Percentiles rank a stretch among this genome's conserved stretches.
These are phyloP conservation scores for Pyrenophora teres DNA, from an alignment of 2,329 filamentous ascomycete species.

Conservation along the genomic window DNA sequence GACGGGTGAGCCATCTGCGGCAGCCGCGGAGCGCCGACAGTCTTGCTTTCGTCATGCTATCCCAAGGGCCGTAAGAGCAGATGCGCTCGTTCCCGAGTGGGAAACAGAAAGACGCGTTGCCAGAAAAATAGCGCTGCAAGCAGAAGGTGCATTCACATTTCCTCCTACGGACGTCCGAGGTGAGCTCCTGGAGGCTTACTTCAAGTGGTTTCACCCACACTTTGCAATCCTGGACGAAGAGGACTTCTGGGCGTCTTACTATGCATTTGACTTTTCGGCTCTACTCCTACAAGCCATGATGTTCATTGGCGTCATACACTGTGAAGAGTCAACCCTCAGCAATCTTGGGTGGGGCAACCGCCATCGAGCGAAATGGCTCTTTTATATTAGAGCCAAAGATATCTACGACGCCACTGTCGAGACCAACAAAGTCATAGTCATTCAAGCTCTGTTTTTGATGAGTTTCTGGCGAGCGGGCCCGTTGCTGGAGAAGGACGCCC, in stretches of 20 bases:
- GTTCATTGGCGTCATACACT: conserved; percentile 61
- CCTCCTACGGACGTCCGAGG: conserved; percentile 52
- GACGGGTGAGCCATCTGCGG: conserved; percentile 35
- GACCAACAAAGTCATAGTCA: conserved; percentile 55
- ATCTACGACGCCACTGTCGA: conserved; percentile 61
- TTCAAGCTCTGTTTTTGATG: conserved; percentile 60
- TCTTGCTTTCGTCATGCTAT: conserved; percentile 37
- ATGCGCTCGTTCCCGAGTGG: conserved; percentile 48
- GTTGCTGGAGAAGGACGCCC: conserved; percentile 42
- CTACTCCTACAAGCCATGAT: conserved; percentile 60
- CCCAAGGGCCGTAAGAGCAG: conserved; percentile 41
- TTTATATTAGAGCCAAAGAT: conserved; percentile 58
- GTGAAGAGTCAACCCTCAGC: conserved; percentile 53
- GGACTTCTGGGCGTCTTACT: conserved; percentile 50
- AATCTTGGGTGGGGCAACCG: conserved; percentile 56
- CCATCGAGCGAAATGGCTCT: conserved; percentile 56
- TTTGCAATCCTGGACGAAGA: conserved; percentile 60
- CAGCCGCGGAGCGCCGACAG: conserved; percentile 38
- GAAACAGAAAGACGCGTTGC: conserved; percentile 38
- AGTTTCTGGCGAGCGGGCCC: conserved; percentile 62
- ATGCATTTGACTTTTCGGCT: conserved; percentile 52
- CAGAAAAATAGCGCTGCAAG: conserved; percentile 45
- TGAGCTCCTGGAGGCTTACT: conserved; percentile 57
- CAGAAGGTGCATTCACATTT: conserved; percentile 53
- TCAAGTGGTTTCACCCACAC: conserved; percentile 62